Conservation (phyloP, 148 eudicot genomes). For the Linanthus parryae region DNA sequence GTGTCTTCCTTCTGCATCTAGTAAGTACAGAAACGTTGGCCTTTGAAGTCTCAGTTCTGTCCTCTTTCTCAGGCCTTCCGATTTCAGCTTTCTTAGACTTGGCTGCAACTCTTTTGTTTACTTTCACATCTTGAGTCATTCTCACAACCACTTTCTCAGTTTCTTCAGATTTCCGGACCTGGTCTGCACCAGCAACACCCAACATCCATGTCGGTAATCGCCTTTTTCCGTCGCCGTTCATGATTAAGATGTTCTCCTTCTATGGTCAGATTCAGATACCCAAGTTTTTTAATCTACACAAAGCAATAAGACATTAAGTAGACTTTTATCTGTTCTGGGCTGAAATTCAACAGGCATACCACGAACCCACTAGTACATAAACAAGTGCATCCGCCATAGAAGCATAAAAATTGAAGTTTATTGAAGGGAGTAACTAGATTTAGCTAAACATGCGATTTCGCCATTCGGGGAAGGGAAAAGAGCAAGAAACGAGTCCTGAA, state of each 20-base stretch:
- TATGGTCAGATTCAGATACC: no score
- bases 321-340: no score
- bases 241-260: neutral
- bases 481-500: no score
- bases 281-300: no score
- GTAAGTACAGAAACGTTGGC: slow-evolving; percentile 9
- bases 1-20: slow-evolving; percentile 23
- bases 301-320: no score
- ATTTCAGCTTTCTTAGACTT: slow-evolving; percentile 10
- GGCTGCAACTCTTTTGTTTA: slow-evolving; percentile 8
- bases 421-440: no score
- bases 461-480: no score
- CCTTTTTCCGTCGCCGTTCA: slow-evolving; percentile 30
- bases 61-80: slow-evolving; percentile 8
- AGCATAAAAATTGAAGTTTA: no score
- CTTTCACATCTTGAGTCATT: slow-evolving; percentile 19
- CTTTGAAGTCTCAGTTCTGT: slow-evolving; percentile 8
- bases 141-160: slow-evolving; percentile 14
- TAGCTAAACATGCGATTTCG: no score
- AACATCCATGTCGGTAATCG: slow-evolving; percentile 74
- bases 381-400: no score
- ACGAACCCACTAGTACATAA: no score
- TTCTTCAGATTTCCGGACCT: slow-evolving; percentile 18
- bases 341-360: no score
- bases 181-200: slow-evolving; percentile 25